Evolutionary conservation across 371 early-diverging fungal genomes (phyloP).

Genomic region (Parasitella parasitica): DNA sequence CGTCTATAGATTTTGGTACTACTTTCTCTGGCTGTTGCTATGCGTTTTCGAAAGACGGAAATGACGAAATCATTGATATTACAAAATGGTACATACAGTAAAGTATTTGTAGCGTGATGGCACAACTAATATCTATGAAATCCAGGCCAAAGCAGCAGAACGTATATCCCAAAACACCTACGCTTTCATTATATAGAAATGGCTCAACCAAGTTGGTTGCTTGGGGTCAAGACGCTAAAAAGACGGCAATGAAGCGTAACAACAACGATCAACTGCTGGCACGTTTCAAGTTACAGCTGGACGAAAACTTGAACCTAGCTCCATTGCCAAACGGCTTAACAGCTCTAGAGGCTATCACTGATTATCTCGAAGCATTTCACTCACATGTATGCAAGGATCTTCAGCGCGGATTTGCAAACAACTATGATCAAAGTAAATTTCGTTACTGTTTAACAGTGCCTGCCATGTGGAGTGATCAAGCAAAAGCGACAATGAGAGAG

Average conservation of each 20-base stretch:
- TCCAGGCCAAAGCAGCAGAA: slow-evolving; percentile 48
- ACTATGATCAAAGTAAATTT: slow-evolving; percentile 49
- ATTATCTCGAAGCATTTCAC: slow-evolving; percentile 49
- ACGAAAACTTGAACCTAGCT: slow-evolving; percentile 35
- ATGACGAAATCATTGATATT: slow-evolving; percentile 51
- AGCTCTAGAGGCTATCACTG: slow-evolving; percentile 37
- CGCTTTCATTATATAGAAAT: slow-evolving; percentile 42
- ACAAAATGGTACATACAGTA: slow-evolving; percentile 38
- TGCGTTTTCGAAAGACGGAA: slow-evolving; percentile 50
- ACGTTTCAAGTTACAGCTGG: slow-evolving; percentile 49
- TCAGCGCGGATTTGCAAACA: slow-evolving; percentile 44
- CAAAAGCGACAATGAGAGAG: slow-evolving; percentile 51
- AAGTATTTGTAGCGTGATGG: background rate
- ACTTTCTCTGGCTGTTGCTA: slow-evolving; percentile 57
- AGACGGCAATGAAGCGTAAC: slow-evolving; percentile 36
- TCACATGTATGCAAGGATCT: slow-evolving; percentile 45
- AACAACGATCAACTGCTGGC: slow-evolving; percentile 41
- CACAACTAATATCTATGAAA: background rate
- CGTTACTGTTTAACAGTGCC: slow-evolving; percentile 52
- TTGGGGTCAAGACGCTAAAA: slow-evolving; percentile 53
- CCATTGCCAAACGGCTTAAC: slow-evolving; percentile 40
- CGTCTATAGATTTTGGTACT: slow-evolving; percentile 61
- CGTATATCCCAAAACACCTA: slow-evolving; percentile 51
- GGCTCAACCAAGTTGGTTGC: slow-evolving; percentile 45
- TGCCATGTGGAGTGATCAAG: slow-evolving; percentile 55